These are phyloP conservation scores for Russula earlei DNA, from an alignment of 768 basidiomycete species.

Conservation along the genomic window DNA sequence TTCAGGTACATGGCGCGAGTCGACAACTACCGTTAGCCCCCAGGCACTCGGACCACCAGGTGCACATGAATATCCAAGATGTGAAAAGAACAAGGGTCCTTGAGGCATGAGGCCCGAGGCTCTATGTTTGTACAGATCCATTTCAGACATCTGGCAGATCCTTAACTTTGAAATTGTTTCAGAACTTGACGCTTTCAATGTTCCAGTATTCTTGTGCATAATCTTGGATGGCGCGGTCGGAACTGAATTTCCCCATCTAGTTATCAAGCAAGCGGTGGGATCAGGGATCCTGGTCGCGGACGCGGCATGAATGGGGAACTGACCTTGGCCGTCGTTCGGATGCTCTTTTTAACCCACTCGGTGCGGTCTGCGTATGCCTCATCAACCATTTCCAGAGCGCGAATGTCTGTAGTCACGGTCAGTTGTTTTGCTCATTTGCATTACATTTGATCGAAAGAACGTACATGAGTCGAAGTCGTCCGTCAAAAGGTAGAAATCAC, in stretches of 20 bases:
- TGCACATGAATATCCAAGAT: not conserved
- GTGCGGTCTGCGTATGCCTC: conserved; percentile 74
- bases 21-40: not conserved
- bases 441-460: conserved; percentile 22
- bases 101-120: too few species aligned
- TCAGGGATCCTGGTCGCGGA: not conserved
- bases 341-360: conserved; percentile 90
- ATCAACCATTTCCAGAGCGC: conserved; percentile 80
- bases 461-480: conserved; percentile 93
- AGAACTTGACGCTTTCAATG: conserved; percentile 39
- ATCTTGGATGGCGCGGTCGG: conserved; percentile 85
- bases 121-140: conserved; percentile 4
- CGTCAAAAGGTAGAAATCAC: conserved; percentile 71
- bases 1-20: not conserved
- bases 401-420: conserved; percentile 44
- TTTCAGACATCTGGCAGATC: not conserved
- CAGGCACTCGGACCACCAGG: not conserved
- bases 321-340: conserved; percentile 71
- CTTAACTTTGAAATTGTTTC: not conserved
- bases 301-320: not conserved
- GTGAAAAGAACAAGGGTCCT: not conserved
- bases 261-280: not conserved
- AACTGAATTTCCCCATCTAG: conserved; percentile 95
- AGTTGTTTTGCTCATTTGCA: not conserved
- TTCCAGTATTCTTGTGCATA: conserved; percentile 89